Evolutionary conservation across 2,329 filamentous ascomycete genomes (phyloP).

Genomic region (Fusarium coicis): DNA sequence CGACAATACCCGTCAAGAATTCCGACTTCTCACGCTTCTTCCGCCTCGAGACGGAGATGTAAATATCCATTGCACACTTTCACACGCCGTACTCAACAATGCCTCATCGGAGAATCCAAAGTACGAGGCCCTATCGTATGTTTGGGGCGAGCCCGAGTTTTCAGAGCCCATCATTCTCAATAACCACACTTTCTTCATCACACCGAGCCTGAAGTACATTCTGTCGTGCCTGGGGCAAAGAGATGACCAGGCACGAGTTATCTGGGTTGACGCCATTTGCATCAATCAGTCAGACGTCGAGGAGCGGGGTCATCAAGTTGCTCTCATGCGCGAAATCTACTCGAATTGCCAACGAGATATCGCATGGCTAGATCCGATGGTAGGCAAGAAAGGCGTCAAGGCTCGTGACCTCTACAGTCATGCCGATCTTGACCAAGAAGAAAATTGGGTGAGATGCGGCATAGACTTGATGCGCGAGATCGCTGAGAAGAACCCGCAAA

Average conservation of each 20-base stretch:
- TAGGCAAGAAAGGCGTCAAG: not conserved
- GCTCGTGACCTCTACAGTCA: not conserved
- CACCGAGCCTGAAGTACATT: not conserved
- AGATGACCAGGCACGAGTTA: rapidly evolving
- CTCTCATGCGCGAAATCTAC: slow-evolving; percentile 23
- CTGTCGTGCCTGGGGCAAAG: not conserved
- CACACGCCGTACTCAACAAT: not conserved
- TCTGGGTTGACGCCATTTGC: slow-evolving; percentile 33
- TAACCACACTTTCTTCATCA: not conserved
- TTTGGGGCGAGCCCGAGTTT: slow-evolving; percentile 16
- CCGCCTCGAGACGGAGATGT: not conserved
- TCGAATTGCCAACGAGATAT: slow-evolving; percentile 17
- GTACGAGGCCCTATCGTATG: slow-evolving; percentile 32
- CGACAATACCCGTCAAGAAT: not conserved
- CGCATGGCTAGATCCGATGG: slow-evolving; percentile 21
- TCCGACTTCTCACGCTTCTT: slow-evolving; percentile 9
- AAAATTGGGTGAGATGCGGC: not conserved
- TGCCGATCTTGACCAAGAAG: not conserved
- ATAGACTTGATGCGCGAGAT: slow-evolving; percentile 7
- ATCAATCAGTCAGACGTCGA: slow-evolving; percentile 21
- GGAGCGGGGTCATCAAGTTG: slow-evolving; percentile 19
- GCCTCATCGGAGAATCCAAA: rapidly evolving
- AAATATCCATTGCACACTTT: not conserved
- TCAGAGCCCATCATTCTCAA: slow-evolving; percentile 8
- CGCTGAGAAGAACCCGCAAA: not conserved